Conservation (phyloP, 495 filamentous ascomycete genomes). For the Neurospora sp. region DNA sequence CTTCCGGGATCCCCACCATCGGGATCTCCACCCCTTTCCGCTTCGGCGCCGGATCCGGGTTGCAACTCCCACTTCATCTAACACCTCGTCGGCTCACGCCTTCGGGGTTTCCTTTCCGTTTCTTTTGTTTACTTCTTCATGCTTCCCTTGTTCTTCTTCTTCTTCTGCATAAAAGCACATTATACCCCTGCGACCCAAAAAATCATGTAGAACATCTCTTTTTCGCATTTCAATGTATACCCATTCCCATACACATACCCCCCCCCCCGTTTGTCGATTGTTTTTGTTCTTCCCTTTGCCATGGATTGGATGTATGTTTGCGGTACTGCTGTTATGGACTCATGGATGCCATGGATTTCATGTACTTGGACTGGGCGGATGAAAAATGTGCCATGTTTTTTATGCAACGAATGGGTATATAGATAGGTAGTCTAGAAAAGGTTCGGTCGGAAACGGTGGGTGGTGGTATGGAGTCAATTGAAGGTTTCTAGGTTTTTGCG, state of each 20-base stretch:
- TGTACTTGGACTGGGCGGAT: not conserved
- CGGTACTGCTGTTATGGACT: not conserved
- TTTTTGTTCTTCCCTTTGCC: not conserved
- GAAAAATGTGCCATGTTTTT: not conserved
- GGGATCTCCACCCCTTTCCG: not conserved
- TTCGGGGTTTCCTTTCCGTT: not conserved
- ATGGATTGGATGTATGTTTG: not conserved
- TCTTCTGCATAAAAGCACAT: not conserved
- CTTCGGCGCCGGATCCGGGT: not conserved
- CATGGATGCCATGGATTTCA: not conserved
- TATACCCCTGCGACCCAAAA: not conserved
- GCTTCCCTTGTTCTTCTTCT: not conserved
- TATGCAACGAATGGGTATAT: not conserved
- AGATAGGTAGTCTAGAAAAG: not conserved
- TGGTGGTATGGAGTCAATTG: not conserved
- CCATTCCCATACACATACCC: not conserved
- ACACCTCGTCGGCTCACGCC: not conserved
- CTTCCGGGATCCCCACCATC: not conserved
- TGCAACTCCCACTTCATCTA: not conserved
- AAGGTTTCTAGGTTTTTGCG: not conserved
- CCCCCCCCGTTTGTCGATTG: not conserved
- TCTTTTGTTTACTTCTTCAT: not conserved
- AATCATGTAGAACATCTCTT: not conserved
- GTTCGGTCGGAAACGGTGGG: not conserved
- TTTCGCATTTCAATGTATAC: not conserved